Evolutionary conservation across 1,139 yeast genomes (phyloP).

Genomic region (Arxiozyma bovina): DNA sequence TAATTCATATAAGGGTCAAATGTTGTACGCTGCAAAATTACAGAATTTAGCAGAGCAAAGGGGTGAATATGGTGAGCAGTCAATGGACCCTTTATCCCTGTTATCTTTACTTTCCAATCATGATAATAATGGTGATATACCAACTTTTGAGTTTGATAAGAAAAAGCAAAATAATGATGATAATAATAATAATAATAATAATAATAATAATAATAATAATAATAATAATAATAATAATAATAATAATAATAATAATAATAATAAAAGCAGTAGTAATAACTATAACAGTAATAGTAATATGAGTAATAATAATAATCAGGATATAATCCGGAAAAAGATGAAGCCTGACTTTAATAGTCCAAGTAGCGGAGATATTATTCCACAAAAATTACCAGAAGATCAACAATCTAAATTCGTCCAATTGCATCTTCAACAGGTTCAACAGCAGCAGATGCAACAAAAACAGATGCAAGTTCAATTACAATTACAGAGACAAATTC

Average conservation of each 20-base stretch:
- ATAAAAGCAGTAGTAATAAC: neutral
- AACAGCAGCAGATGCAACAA: slow-evolving; percentile 2
- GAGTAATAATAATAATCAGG: neutral
- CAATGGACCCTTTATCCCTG: slow-evolving; percentile 15
- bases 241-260: slow-evolving; percentile 7
- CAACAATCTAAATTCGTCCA: slow-evolving; percentile 1
- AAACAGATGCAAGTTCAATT: neutral
- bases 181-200: slow-evolving; percentile 1
- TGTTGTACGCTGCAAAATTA: slow-evolving; percentile 35
- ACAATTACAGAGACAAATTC: slow-evolving; percentile 1
- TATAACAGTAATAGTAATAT: neutral
- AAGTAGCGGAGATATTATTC: neutral
- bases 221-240: too few species aligned
- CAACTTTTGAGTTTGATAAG: slow-evolving; percentile 1
- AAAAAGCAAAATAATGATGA: neutral
- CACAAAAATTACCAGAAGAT: neutral
- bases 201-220: slow-evolving; percentile 9
- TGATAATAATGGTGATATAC: neutral
- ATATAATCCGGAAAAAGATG: neutral
- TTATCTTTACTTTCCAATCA: neutral
- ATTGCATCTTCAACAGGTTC: slow-evolving; percentile 3
- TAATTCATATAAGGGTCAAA: slow-evolving; percentile 40
- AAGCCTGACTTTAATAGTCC: too few species aligned
- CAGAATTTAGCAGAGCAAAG: slow-evolving; percentile 28
- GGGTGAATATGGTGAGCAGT: slow-evolving; percentile 21